These are phyloP conservation scores for Metschnikowia shivogae DNA, from an alignment of 805 yeast genomes.

Conservation along the genomic window DNA sequence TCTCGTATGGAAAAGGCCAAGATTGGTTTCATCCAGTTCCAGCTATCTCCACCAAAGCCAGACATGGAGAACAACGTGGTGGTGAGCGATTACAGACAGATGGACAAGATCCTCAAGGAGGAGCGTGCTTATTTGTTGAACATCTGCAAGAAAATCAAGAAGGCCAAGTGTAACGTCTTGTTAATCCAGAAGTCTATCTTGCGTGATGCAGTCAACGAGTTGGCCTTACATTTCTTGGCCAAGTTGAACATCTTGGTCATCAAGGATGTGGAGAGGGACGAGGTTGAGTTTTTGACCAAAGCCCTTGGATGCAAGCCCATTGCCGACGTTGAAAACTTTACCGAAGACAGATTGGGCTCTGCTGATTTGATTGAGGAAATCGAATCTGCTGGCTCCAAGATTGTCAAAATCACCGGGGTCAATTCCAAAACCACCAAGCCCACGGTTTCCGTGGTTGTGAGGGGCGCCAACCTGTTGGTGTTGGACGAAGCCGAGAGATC, in stretches of 20 bases:
- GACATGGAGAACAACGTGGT: slow-evolving; percentile 97
- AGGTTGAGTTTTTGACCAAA: slow-evolving; percentile 81
- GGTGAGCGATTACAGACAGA: slow-evolving; percentile 96
- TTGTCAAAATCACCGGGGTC: slow-evolving; percentile 83
- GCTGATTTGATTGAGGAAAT: slow-evolving; percentile 92
- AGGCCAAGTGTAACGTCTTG: slow-evolving; percentile 91
- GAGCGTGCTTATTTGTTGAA: slow-evolving; percentile 94
- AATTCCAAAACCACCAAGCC: slow-evolving; percentile 48
- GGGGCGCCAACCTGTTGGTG: slow-evolving; percentile 90
- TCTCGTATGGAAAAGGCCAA: slow-evolving; percentile 89
- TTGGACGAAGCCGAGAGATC: slow-evolving; percentile 97
- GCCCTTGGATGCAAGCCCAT: slow-evolving; percentile 93
- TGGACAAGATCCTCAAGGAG: slow-evolving; percentile 97
- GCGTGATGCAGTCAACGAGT: slow-evolving; percentile 91
- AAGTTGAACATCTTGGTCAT: slow-evolving; percentile 92
- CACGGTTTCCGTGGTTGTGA: slow-evolving; percentile 84
- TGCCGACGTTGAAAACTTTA: slow-evolving; percentile 89
- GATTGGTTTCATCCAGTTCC: slow-evolving; percentile 88
- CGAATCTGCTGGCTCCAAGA: slow-evolving; percentile 84
- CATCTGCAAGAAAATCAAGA: slow-evolving; percentile 93
- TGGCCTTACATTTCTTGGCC: slow-evolving; percentile 90
- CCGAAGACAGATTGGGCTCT: slow-evolving; percentile 86
- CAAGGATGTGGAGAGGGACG: slow-evolving; percentile 94
- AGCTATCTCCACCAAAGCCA: slow-evolving; percentile 93
- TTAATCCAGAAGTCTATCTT: slow-evolving; percentile 89